A percentile compares a stretch with the other conserved stretches of the same genome.
phyloP scores from a whole-genome alignment of 805 yeast species.

The Candida silvicultrix region DNA sequence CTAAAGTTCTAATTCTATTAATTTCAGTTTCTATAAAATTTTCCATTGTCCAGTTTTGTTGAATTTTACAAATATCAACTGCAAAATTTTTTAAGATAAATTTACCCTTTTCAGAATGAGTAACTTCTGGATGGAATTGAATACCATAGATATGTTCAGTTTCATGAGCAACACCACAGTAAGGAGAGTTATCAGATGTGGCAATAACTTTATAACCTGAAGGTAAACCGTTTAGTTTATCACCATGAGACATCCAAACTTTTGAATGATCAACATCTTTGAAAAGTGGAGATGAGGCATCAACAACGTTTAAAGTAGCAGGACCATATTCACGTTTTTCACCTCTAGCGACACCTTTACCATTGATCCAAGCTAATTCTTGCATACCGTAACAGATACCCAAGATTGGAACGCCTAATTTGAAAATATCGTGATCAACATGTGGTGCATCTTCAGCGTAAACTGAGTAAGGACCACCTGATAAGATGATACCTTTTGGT shows the following conservation, averaged over 20 bases:
- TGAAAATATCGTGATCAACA: conserved; percentile 90
- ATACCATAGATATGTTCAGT: conserved; percentile 79
- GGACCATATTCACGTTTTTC: conserved; percentile 98
- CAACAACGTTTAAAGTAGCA: conserved; percentile 77
- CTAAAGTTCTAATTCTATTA: conserved; percentile 80
- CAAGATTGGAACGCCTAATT: conserved; percentile 86
- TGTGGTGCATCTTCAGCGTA: conserved; percentile 95
- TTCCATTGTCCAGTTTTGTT: conserved; percentile 95
- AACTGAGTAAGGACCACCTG: conserved; percentile 98
- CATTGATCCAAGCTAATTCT: conserved; percentile 97
- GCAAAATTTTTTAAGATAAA: conserved; percentile 87
- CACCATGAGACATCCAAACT: conserved; percentile 99
- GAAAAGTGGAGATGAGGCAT: conserved; percentile 63
- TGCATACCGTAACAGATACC: conserved; percentile 99
- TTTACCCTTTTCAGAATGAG: conserved; percentile 92
- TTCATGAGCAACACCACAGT: conserved; percentile 82
- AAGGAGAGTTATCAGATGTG: conserved; percentile 90
- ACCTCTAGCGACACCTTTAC: conserved; percentile 87
- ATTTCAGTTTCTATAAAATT: conserved; percentile 97
- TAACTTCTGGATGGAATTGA: conserved; percentile 99
- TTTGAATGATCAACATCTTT: conserved; percentile 87
- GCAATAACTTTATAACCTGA: conserved; percentile 86
- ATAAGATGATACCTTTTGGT: conserved; percentile 92
- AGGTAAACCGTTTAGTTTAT: conserved; percentile 88
- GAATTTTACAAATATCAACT: conserved; percentile 78